Evolutionary conservation across 208 protist genomes (phyloP), one percentile per base, ranked within the genome.

Genomic region (Trypanosoma brucei): DNA sequence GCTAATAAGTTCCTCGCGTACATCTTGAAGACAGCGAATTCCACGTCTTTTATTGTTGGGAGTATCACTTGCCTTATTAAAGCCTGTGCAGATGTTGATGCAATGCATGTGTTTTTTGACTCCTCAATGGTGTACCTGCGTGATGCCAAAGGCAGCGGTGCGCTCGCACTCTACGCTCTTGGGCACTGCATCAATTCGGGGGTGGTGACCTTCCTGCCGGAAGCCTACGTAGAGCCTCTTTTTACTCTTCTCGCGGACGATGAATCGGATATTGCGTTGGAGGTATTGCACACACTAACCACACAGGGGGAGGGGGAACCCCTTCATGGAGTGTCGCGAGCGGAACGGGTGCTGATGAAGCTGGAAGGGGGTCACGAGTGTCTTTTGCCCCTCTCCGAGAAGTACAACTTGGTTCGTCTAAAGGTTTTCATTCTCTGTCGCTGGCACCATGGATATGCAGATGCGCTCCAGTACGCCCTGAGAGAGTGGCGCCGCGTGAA

Each of bases 61-160:
- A 57, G 37, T 33, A 61, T 76, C 34, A 48, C 30, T 40, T 54
- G 14, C 30, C 68, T 91, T 30, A 55, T 78, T 37, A 40, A 55
- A 11, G 78, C 79, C 57, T 88, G 82, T 72, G 59, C 62, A 22
- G 55, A 72, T 8, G 65, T 84, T 64, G 80, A 85, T 53, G 75
- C 70, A 7, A 67, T 82, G 59, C 61, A 79, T 56, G 68, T 86
- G 9, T 86, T 92, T 38, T 92, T 79, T 63, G 79, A 76, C 9
- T 55, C 74, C 35, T 49, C 78, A 38, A 73, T 80, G 66, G 44
- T 51, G 13, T 50, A 55, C 2, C 62, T 88, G 33, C 67, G 75
- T 46, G 49, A 59, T 0, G 22, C 60, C 22, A 45, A 38, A 30
- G 30, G 2, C 14, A 42, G 5, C 3, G 59, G 77, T 8, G 40